A percentile compares a stretch with the other conserved stretches of the same genome.
phyloP scores from a whole-genome alignment of 2,329 filamentous ascomycete genomes.

The Fusarium oligoseptatum region DNA sequence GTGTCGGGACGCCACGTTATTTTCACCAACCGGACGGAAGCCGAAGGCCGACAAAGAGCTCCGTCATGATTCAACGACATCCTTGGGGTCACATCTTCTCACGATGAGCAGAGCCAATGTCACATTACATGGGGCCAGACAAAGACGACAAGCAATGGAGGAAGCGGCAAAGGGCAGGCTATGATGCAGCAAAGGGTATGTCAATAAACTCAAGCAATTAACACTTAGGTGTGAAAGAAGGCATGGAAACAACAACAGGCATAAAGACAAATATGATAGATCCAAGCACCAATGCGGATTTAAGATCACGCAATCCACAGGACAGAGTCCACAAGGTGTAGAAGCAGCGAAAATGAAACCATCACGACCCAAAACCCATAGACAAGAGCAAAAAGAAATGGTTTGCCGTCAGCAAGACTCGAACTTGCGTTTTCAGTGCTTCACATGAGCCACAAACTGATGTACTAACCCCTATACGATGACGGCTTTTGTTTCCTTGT shows the following conservation, averaged over 20 bases:
- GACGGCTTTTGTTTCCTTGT: conserved; percentile 21
- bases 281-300: background rate
- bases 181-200: background rate
- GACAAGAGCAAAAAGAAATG: conserved; percentile 14
- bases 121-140: background rate
- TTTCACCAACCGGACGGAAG: background rate
- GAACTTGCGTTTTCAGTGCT: conserved; percentile 50
- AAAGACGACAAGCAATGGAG: background rate
- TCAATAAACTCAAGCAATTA: background rate
- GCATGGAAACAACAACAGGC: background rate
- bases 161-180: background rate
- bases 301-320: background rate
- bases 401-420: conserved; percentile 44
- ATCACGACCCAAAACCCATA: background rate
- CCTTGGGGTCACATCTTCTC: background rate
- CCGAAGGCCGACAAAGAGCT: background rate
- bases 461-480: conserved; percentile 50
- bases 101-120: background rate
- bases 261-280: background rate
- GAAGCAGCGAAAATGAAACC: background rate
- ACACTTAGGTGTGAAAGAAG: background rate
- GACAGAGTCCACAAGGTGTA: background rate
- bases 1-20: background rate
- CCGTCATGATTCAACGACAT: background rate
- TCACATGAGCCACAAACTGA: conserved; percentile 47